phyloP scores from a whole-genome alignment of 768 basidiomycete genomes.

The Leccinum uliginosum region DNA sequence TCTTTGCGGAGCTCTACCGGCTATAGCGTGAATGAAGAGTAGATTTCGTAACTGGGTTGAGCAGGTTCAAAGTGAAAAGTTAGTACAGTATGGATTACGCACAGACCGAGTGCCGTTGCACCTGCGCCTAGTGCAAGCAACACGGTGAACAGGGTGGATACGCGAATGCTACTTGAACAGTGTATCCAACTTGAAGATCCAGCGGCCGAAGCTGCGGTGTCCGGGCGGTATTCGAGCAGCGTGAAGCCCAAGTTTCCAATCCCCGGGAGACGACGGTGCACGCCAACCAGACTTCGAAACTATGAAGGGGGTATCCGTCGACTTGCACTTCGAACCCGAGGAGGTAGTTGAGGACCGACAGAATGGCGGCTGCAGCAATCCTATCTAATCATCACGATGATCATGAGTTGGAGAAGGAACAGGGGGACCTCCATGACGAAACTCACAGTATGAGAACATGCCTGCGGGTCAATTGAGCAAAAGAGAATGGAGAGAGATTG shows the following conservation, averaged over 20 bases:
- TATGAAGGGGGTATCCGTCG: slow-evolving; percentile 72
- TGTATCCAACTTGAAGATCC: too few relatives aligned
- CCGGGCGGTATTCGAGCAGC: slow-evolving; percentile 71
- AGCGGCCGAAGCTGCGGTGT: slow-evolving; percentile 27
- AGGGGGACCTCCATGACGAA: not conserved
- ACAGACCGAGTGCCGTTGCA: slow-evolving; percentile 44
- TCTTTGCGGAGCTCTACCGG: slow-evolving; percentile 59
- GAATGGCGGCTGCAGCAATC: slow-evolving; percentile 65
- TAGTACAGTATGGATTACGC: slow-evolving; percentile 13
- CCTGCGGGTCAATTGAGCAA: slow-evolving; percentile 23
- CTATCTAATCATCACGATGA: slow-evolving; percentile 30
- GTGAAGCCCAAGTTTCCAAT: slow-evolving; percentile 70
- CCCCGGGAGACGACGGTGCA: slow-evolving; percentile 68
- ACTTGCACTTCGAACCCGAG: slow-evolving; percentile 67
- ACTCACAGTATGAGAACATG: slow-evolving; percentile 51
- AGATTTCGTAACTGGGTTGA: slow-evolving; percentile 48
- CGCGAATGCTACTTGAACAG: slow-evolving; percentile 22
- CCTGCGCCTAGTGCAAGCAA: slow-evolving; percentile 36
- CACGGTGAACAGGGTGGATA: slow-evolving; percentile 37
- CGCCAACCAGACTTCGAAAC: slow-evolving; percentile 81
- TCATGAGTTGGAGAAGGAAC: not conserved
- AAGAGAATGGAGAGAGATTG: not conserved
- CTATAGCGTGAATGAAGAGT: slow-evolving; percentile 58
- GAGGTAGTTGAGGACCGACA: slow-evolving; percentile 69
- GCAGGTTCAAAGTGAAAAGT: not conserved